phyloP scores from a whole-genome alignment of 139 green algal species.

The Yamagishiella unicocca region DNA sequence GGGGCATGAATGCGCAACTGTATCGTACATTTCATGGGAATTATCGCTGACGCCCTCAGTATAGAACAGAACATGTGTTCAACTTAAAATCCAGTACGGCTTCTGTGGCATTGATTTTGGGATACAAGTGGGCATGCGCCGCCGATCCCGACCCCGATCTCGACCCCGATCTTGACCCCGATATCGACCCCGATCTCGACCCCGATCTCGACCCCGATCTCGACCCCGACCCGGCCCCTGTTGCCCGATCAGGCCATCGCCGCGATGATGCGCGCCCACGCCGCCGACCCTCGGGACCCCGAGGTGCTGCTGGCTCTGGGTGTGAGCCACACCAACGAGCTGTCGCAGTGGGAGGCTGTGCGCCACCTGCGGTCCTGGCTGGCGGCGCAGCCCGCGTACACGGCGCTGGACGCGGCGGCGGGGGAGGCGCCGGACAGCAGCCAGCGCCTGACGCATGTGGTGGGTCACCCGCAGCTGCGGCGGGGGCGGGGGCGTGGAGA shows the following conservation, averaged over 20 bases:
- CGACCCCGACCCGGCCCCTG: too few relatives aligned
- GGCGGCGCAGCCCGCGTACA: slow-evolving; percentile 70
- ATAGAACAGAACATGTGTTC: too few relatives aligned
- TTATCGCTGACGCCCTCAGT: too few relatives aligned
- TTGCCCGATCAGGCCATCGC: slow-evolving; percentile 86
- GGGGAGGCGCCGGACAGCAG: slow-evolving; percentile 61
- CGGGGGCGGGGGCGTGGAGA: background rate
- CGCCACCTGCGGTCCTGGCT: slow-evolving; percentile 76
- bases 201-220: too few relatives aligned
- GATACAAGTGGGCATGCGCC: too few relatives aligned
- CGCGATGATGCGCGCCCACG: slow-evolving; percentile 84
- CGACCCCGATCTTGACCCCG: too few relatives aligned
- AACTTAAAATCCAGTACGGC: too few relatives aligned
- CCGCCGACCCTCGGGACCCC: slow-evolving; percentile 83
- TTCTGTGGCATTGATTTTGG: too few relatives aligned
- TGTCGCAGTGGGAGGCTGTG: slow-evolving; percentile 76
- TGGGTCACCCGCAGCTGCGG: slow-evolving; percentile 31
- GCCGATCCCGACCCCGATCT: too few relatives aligned
- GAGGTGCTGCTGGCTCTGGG: slow-evolving; percentile 95
- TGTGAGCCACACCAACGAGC: slow-evolving; percentile 98
- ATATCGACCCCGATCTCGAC: too few relatives aligned
- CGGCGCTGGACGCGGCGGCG: slow-evolving; percentile 42
- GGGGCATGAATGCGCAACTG: too few relatives aligned
- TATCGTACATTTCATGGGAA: too few relatives aligned
- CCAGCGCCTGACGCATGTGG: slow-evolving; percentile 68